phyloP scores from a whole-genome alignment of 768 basidiomycete species.

The Lentinula lateritia region DNA sequence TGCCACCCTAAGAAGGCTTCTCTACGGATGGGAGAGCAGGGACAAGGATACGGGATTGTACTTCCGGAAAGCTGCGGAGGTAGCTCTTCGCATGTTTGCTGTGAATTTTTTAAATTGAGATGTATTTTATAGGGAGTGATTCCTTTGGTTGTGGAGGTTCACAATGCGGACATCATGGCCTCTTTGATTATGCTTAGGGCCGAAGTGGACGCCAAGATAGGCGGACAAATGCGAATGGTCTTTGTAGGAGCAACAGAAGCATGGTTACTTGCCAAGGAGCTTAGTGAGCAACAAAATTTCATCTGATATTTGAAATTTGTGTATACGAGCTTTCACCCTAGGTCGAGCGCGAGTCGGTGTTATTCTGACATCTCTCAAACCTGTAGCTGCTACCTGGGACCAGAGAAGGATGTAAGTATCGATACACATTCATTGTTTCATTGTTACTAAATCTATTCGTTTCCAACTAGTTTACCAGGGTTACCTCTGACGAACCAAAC shows the following conservation, averaged over 20 bases:
- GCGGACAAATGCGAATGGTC: conserved; percentile 55
- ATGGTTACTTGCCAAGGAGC: conserved; percentile 61
- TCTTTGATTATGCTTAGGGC: conserved; percentile 61
- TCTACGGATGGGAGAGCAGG: conserved; percentile 46
- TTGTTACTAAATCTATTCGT: background rate
- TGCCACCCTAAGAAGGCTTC: conserved; percentile 53
- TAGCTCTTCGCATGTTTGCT: conserved; percentile 13
- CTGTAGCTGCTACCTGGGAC: conserved; percentile 75
- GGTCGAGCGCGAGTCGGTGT: conserved; percentile 46
- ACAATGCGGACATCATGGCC: conserved; percentile 71
- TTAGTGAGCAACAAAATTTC: conserved; percentile 31
- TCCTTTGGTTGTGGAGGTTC: conserved; percentile 62
- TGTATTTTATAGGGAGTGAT: conserved; percentile 42
- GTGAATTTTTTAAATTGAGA: background rate
- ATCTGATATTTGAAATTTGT: background rate
- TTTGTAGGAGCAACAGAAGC: conserved; percentile 60
- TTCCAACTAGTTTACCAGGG: conserved; percentile 51
- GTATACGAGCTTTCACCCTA: conserved; percentile 12
- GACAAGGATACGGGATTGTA: conserved; percentile 46
- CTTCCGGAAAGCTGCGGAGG: conserved; percentile 55
- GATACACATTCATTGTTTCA: background rate
- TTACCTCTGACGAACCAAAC: conserved; percentile 66
- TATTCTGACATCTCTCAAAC: conserved; percentile 49
- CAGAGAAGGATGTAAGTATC: conserved; percentile 51
- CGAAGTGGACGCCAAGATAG: conserved; percentile 56